Evolutionary conservation across 2,329 filamentous ascomycete genomes (phyloP), one percentile per base, ranked within the genome.

Genomic region (Fusarium illudens): DNA sequence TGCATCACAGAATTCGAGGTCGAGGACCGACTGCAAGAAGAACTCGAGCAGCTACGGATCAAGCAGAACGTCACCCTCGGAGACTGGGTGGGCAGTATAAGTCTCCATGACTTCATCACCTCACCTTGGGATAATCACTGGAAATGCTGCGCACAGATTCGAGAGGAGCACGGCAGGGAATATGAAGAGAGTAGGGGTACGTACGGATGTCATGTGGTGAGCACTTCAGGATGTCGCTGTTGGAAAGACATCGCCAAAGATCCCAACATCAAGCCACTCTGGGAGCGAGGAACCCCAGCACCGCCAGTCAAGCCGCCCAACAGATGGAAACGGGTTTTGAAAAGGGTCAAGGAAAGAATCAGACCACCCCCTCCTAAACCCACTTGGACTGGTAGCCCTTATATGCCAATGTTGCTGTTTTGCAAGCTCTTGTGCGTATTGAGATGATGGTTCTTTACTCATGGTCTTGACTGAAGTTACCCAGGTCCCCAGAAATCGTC

Each of bases 1-100:
- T 68, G 63, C 29, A 57, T 36, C 3, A 61, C 53, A 5, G 37
- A 58, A 10, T 67, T 30, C 8, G 10, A 58, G 13, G 60, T 67
- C 17, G 19, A 46, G 20, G 58, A 59, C 32, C 13, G 29, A 1
- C 37, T 59, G 2, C 48, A 54, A n/a, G 39, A 46, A 8, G 10
- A 32, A 7, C 9, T 54, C 30, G 57, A 59, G 20, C 27, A 34
- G 13, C 17, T 36, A 8, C 20, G 30, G 9, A 19, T 22, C 9
- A 10, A 36, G 19, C 11, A n/a, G 25, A 25, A 46, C 10, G n/a
- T n/a, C n/a, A n/a, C n/a, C n/a, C n/a, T n/a, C n/a, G n/a, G n/a
- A n/a, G n/a, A n/a, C n/a, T n/a, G n/a, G n/a, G n/a, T n/a, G n/a
- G n/a, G n/a, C n/a, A n/a, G n/a, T n/a, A n/a, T n/a, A n/a, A n/a